Evolutionary conservation across 1,284 basidiomycete species (phyloP), one percentile per base, ranked within the genome.

Genomic region (Coniferiporia weirii): DNA sequence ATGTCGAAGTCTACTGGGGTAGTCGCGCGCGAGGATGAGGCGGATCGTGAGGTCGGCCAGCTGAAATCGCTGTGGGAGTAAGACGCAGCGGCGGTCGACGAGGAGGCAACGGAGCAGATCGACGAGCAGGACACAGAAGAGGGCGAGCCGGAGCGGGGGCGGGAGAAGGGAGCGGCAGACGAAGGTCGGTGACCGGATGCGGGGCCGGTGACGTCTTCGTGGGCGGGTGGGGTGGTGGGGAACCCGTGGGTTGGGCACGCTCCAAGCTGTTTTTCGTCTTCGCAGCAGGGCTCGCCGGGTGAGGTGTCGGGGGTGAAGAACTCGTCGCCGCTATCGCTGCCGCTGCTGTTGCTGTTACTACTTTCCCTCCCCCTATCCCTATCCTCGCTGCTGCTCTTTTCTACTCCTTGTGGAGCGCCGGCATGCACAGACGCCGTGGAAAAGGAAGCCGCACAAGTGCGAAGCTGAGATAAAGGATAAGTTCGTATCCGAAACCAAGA

Each of bases 291-390:
- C 4, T 60, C 54, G 34, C 59, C 40, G 34, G 67, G 67, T 8
- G 67, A 63, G 15, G 57, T 43, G 48, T 58, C 34, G 34, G 73
- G 73, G 4, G 72, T 73, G 62, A 69, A 74, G 53, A 72, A 72
- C 40, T 57, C 66, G 22, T 72, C 22, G 50, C 65, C 63, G 54
- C 51, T 47, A 22, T 59, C 56, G 9, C 60, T 58, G 49, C 54
- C 50, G 27, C 27, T 27, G 27, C 38, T 40, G 38, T 40, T 40
- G 38, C 38, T 40, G 53, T 45, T 40, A 13, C 52, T 43, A 13
- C 36, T 32, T 40, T 43, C 15, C 38, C 8, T 40, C 3, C 38
- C 15, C 38, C 15, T 40, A 40, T 40, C 38, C 36, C 32, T 35
- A 17, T 19, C 52, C 17, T 59, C 55, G 40, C 64, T 52, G 32